Conservation (phyloP, 164 flowering plant species). For the Chimonanthus praecox region DNA sequence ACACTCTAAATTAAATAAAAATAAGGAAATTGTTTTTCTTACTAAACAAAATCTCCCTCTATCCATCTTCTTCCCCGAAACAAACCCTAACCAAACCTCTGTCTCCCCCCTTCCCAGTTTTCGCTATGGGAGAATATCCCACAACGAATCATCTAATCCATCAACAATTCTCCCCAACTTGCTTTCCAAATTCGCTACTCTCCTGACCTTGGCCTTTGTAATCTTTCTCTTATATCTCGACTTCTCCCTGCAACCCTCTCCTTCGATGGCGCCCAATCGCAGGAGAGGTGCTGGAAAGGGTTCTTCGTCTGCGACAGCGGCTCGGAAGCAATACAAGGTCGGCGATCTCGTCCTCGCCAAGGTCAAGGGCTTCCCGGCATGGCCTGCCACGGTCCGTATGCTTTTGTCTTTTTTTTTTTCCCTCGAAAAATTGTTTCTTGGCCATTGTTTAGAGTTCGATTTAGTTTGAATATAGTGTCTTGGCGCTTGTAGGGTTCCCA, state of each 20-base stretch:
- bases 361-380: conserved; percentile 95
- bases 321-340: conserved; percentile 78
- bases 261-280: conserved; percentile 81
- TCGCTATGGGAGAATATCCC: neutral
- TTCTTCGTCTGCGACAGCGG: conserved; percentile 49
- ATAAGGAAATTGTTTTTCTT: no score
- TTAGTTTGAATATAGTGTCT: no score
- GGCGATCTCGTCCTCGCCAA: conserved; percentile 99
- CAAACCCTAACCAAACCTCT: no score
- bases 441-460: no score
- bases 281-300: conserved; percentile 61
- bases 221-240: neutral
- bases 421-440: neutral
- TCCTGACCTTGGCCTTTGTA: neutral
- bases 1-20: no score
- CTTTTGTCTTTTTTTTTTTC: neutral
- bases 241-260: neutral
- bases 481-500: no score
- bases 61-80: no score
- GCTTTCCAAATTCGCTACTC: neutral
- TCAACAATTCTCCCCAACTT: neutral
- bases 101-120: neutral
- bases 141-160: neutral
- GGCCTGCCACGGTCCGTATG: conserved; percentile 91
- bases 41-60: no score